Evolutionary conservation across 495 filamentous ascomycete species (phyloP).

Genomic region (Neurospora sp.): DNA sequence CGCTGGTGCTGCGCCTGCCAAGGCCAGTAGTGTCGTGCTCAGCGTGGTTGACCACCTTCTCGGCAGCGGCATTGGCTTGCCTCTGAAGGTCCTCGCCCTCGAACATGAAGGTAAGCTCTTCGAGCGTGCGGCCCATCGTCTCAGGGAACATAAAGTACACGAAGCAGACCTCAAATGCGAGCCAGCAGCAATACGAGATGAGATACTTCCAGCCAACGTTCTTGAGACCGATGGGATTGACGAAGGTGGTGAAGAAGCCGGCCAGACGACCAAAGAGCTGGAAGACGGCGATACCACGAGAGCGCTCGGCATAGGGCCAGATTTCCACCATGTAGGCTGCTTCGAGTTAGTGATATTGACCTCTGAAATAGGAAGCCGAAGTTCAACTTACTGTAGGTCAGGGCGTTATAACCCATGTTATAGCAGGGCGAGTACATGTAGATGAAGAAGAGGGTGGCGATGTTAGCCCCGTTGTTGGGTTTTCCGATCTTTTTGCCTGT

Average conservation of each 20-base stretch:
- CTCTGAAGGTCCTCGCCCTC: slow-evolving; percentile 34
- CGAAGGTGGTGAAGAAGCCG: slow-evolving; percentile 43
- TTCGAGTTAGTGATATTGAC: not conserved
- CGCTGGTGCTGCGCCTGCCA: not conserved
- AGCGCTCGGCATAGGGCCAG: slow-evolving; percentile 52
- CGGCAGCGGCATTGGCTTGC: slow-evolving; percentile 26
- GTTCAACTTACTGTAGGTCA: slow-evolving; percentile 48
- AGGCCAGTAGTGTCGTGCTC: not conserved
- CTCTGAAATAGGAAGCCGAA: not conserved
- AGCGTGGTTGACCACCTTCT: slow-evolving; percentile 27
- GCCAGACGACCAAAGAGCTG: slow-evolving; percentile 47
- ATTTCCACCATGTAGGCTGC: slow-evolving; percentile 53
- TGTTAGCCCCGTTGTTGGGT: slow-evolving; percentile 28
- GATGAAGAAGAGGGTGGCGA: slow-evolving; percentile 49
- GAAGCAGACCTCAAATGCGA: slow-evolving; percentile 46
- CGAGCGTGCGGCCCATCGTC: slow-evolving; percentile 49
- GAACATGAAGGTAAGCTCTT: slow-evolving; percentile 52
- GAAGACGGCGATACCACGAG: slow-evolving; percentile 52
- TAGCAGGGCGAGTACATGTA: slow-evolving; percentile 55
- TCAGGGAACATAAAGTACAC: slow-evolving; percentile 59
- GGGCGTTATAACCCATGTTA: slow-evolving; percentile 57
- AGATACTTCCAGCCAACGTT: slow-evolving; percentile 50
- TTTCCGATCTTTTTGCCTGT: slow-evolving; percentile 25
- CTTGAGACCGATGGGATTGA: slow-evolving; percentile 56
- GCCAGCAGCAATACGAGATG: slow-evolving; percentile 43